These are phyloP conservation scores for Haplographium delicatum DNA, from an alignment of 495 filamentous ascomycete genomes.

Conservation along the genomic window DNA sequence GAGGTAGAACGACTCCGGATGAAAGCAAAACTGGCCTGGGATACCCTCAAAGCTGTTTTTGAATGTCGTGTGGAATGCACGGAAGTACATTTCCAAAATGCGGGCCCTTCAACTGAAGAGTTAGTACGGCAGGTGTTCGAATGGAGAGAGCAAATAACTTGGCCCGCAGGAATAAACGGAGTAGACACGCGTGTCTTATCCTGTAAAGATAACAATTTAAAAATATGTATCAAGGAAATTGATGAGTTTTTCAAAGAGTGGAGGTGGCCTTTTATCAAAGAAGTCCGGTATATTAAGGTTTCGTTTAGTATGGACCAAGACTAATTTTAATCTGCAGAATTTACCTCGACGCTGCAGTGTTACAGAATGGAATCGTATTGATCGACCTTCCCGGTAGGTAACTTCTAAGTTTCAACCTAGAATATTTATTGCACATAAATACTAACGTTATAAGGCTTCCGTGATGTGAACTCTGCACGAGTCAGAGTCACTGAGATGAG, in stretches of 20 bases:
- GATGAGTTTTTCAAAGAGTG: neutral
- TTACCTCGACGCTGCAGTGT: conserved; percentile 2
- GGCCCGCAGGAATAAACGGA: neutral
- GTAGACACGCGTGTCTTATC: neutral
- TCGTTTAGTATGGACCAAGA: neutral
- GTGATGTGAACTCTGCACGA: conserved; percentile 6
- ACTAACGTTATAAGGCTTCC: conserved; percentile 1
- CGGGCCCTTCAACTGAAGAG: neutral
- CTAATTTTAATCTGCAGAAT: neutral
- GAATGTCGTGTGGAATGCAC: neutral
- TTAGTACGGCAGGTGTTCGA: neutral
- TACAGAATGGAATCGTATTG: conserved; percentile 1
- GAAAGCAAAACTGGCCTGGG: conserved; percentile 6
- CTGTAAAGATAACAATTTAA: neutral
- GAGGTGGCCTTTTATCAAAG: conserved; percentile 6
- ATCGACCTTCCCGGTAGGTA: conserved; percentile 2
- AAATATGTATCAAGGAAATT: neutral
- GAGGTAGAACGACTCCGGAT: conserved; percentile 1
- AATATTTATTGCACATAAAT: neutral
- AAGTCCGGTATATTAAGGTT: neutral
- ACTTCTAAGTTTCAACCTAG: neutral
- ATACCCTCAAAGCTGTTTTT: neutral
- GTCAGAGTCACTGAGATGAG: conserved; percentile 5
- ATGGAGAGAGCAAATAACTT: conserved; percentile 4
- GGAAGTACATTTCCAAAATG: conserved; percentile 1